These are phyloP conservation scores for Delonix regia DNA, from an alignment of 306 rosid species.

Conservation along the genomic window DNA sequence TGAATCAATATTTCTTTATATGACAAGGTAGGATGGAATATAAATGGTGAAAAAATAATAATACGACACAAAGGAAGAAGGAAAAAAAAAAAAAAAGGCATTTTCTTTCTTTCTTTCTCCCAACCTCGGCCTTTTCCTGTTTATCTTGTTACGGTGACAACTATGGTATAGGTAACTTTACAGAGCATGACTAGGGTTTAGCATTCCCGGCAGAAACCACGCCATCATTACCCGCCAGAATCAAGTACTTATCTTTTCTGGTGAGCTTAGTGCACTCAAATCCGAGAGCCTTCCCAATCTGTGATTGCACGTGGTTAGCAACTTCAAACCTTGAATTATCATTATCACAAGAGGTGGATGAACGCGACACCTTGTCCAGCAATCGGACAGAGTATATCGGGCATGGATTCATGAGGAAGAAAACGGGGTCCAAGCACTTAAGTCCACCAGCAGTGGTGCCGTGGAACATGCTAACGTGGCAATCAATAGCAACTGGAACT, in stretches of 20 bases:
- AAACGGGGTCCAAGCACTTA: slow-evolving; percentile 79
- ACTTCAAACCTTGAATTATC: slow-evolving; percentile 44
- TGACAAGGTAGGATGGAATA: not conserved
- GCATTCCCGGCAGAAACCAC: slow-evolving; percentile 21
- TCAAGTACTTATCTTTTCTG: slow-evolving; percentile 77
- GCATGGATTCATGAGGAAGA: slow-evolving; percentile 69
- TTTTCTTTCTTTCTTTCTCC: not conserved
- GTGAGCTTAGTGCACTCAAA: slow-evolving; percentile 73
- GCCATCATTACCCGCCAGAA: slow-evolving; percentile 88
- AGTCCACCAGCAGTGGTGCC: slow-evolving; percentile 90
- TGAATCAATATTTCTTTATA: not conserved
- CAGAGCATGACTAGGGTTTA: not conserved
- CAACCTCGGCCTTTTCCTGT: not conserved
- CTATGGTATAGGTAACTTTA: slow-evolving; percentile 16
- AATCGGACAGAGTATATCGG: slow-evolving; percentile 59
- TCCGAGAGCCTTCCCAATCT: slow-evolving; percentile 57
- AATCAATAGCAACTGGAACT: slow-evolving; percentile 61
- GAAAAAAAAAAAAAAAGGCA: not conserved
- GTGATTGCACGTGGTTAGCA: slow-evolving; percentile 66
- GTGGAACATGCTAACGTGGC: slow-evolving; percentile 73
- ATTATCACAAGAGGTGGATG: not conserved
- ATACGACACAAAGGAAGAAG: not conserved
- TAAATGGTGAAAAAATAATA: not conserved
- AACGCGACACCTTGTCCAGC: slow-evolving; percentile 36
- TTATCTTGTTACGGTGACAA: not conserved